Conservation (phyloP, 2,329 filamentous ascomycete genomes). For the Epichloe elymi region DNA sequence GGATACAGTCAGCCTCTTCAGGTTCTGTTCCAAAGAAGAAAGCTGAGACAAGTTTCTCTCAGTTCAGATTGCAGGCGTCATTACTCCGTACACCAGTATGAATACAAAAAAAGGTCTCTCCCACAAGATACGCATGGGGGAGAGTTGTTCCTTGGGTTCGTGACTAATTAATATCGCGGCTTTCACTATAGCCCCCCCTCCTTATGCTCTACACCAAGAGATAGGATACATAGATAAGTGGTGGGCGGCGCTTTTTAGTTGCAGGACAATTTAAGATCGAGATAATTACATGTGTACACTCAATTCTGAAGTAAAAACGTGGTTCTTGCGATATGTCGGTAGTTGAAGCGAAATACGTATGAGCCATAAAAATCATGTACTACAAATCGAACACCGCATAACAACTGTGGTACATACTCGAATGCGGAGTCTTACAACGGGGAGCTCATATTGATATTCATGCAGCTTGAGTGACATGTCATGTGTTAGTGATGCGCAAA, state of each 20-base stretch:
- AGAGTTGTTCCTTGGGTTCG: not conserved
- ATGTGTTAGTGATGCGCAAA: constrained; percentile 1
- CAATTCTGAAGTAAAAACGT: too few relatives aligned
- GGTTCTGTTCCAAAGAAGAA: constrained; percentile 15
- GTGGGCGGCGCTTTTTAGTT: too few relatives aligned
- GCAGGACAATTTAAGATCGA: too few relatives aligned
- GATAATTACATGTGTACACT: too few relatives aligned
- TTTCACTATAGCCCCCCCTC: too few relatives aligned
- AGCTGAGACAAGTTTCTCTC: constrained; percentile 19
- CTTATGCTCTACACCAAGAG: too few relatives aligned
- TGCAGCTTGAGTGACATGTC: constrained; percentile 1
- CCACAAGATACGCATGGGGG: not conserved
- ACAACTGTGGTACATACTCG: not conserved
- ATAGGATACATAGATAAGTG: too few relatives aligned
- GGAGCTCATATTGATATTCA: not conserved
- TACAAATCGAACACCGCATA: not conserved
- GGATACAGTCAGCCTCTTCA: constrained; percentile 3
- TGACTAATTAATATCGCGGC: not conserved
- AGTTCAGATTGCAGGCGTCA: constrained; percentile 2
- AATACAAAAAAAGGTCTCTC: not conserved
- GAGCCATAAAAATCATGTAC: not conserved
- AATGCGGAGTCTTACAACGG: not conserved
- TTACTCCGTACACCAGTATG: not conserved
- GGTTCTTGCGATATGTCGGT: too few relatives aligned
- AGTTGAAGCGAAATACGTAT: not conserved